Evolutionary conservation across 139 green algal species (phyloP).

Genomic region (Edaphochlamys debaryana): DNA sequence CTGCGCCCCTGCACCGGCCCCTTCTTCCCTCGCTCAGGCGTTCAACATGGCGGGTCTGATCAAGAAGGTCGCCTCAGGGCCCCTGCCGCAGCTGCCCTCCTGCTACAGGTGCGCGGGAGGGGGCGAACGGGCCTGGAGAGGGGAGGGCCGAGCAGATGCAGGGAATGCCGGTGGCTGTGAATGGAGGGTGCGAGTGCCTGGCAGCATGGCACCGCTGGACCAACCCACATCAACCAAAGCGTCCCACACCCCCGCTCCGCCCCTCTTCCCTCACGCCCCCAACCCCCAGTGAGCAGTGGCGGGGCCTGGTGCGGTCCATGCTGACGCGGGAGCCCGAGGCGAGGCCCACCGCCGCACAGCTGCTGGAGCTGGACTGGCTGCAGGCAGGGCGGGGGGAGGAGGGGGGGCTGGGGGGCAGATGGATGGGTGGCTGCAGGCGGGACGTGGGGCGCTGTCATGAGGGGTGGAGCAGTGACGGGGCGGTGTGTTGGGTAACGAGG

Average conservation of each 20-base stretch:
- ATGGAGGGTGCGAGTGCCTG: too few relatives aligned
- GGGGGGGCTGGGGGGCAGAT: too few relatives aligned
- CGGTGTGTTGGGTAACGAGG: too few relatives aligned
- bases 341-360: slow-evolving; percentile 36
- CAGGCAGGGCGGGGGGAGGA: background rate
- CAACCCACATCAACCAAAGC: too few relatives aligned
- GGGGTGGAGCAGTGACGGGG: too few relatives aligned
- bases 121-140: background rate
- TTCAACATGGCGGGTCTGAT: slow-evolving; percentile 57
- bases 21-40: slow-evolving; percentile 6
- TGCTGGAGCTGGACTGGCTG: slow-evolving; percentile 48
- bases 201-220: too few relatives aligned
- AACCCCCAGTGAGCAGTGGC: slow-evolving; percentile 38
- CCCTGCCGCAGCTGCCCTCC: slow-evolving; percentile 21
- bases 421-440: background rate
- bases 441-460: too few relatives aligned
- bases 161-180: too few relatives aligned
- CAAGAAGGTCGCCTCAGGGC: slow-evolving; percentile 35
- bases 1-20: background rate
- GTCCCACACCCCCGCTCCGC: too few relatives aligned
- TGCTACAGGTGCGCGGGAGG: slow-evolving; percentile 46
- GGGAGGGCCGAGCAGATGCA: too few relatives aligned
- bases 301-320: slow-evolving; percentile 36
- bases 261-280: background rate
- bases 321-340: slow-evolving; percentile 39